Base-by-base conservation (phyloP, 176 grass and related monocot genomes). In the Musa beccarii region DNA sequence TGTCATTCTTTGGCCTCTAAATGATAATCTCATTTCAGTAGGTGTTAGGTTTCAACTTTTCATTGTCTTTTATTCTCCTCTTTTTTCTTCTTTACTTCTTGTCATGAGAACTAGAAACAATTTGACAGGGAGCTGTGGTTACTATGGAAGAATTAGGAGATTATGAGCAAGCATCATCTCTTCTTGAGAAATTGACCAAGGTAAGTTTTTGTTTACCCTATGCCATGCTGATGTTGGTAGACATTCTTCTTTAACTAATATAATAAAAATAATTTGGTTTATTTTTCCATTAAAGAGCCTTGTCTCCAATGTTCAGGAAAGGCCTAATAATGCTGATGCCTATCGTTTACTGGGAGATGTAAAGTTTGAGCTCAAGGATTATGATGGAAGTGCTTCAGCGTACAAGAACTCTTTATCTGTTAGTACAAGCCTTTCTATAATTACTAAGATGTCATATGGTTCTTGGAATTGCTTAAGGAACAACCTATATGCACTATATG, bases 361-460 rank as follows among this genome's bases (percentile, higher is more conserved):
- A 52, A 96, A 89, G 83, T 96, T 90, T 77, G 87, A 92, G 79
- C 85, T 96, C n/a, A 90, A 92, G 79, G 89, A 96, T 86, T 92
- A 90, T 34, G 89, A 92, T 71, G 87, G 89, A 69, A 96, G 93
- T 87, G 73, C 84, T 54, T 90, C 83, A 26, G 86, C 93, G 28
- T 96, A 90, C 76, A 90, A 66, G 66, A 85, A 69, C 1, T 73
- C 89, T 79, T 79, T 92, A 88, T 90, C 85, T 75, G 89, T 96
- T 82, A 81, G 81, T 72, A 78, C 57, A 57, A 70, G 53, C 10
- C 54, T 79, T 59, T 71, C 56, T 74, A 8, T 75, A 59, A 71
- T 75, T 22, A 53, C 10, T 24, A 10, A 51, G 24, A 61, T 84
- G 69, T 25, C 73, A 56, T 89, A 23, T 19, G 51, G 64, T 52